Percentiles rank a stretch among this genome's conserved stretches.
Conservation (phyloP, 2,329 filamentous ascomycete genomes). For the Paraphaeosphaeria minitans region DNA sequence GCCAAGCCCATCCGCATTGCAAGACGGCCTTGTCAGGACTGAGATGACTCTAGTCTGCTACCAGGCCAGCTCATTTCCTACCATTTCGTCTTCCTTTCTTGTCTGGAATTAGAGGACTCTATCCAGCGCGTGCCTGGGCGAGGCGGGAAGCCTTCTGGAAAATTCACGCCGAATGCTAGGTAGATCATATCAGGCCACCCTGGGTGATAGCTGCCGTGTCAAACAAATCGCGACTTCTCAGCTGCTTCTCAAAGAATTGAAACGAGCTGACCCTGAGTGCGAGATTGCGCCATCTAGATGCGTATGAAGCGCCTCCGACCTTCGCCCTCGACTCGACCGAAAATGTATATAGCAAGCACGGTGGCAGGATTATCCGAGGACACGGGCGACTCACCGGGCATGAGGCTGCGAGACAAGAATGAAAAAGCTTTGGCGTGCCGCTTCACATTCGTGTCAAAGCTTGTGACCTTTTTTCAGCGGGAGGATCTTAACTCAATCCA, state of each 20-base stretch:
- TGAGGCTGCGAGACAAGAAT: conserved; percentile 18
- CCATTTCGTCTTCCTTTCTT: not conserved
- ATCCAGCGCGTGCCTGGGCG: not conserved
- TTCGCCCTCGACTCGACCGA: not conserved
- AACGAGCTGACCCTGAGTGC: not conserved
- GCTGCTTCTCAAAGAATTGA: not conserved
- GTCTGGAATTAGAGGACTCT: not conserved
- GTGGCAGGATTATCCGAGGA: not conserved
- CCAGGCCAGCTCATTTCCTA: not conserved
- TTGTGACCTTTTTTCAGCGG: conserved; percentile 28
- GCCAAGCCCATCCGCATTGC: not conserved
- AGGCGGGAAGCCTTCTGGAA: not conserved
- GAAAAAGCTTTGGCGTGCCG: conserved; percentile 30
- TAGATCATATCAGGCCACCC: not conserved
- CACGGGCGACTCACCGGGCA: not conserved
- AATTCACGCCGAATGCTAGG: not conserved
- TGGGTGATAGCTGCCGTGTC: not conserved
- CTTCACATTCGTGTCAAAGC: conserved; percentile 21
- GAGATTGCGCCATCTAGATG: not conserved
- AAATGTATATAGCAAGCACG: not conserved
- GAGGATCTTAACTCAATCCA: conserved; percentile 5
- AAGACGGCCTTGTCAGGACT: not conserved
- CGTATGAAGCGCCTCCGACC: not conserved
- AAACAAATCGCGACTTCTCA: not conserved
- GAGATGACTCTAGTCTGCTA: not conserved